phyloP scores from a whole-genome alignment of 306 rosid genomes.

The Quercus agrifolia region DNA sequence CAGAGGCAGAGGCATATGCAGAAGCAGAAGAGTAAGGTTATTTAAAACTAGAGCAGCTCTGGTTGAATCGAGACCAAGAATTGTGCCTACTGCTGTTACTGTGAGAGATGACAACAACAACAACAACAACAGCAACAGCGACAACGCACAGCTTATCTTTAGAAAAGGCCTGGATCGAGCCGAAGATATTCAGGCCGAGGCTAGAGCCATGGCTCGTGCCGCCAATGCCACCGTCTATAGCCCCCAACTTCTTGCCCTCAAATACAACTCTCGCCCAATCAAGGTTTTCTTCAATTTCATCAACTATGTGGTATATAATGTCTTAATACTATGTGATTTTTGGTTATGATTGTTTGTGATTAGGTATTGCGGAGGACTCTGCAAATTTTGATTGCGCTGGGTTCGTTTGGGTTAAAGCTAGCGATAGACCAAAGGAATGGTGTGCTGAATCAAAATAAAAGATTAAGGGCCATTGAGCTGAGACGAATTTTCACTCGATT shows the following conservation, averaged over 20 bases:
- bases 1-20: not conserved
- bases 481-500: slow-evolving; percentile 55
- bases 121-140: no score
- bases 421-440: slow-evolving; percentile 65
- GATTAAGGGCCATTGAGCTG: slow-evolving; percentile 72
- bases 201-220: slow-evolving; percentile 73
- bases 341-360: not conserved
- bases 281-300: slow-evolving; percentile 36
- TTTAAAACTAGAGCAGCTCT: slow-evolving; percentile 34
- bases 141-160: slow-evolving; percentile 15
- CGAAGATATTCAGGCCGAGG: slow-evolving; percentile 69
- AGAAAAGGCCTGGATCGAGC: slow-evolving; percentile 38
- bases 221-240: slow-evolving; percentile 56
- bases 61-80: slow-evolving; percentile 41
- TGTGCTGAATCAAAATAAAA: slow-evolving; percentile 49
- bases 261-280: slow-evolving; percentile 61
- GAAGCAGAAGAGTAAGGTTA: not conserved
- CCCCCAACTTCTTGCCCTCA: slow-evolving; percentile 47
- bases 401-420: slow-evolving; percentile 56
- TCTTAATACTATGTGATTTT: not conserved
- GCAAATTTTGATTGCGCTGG: slow-evolving; percentile 51
- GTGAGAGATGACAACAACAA: slow-evolving; percentile 7
- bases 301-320: not conserved
- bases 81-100: slow-evolving; percentile 15
- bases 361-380: slow-evolving; percentile 73